Conservation (phyloP, 2,329 filamentous ascomycete genomes). For the Elsinoe arachidis region DNA sequence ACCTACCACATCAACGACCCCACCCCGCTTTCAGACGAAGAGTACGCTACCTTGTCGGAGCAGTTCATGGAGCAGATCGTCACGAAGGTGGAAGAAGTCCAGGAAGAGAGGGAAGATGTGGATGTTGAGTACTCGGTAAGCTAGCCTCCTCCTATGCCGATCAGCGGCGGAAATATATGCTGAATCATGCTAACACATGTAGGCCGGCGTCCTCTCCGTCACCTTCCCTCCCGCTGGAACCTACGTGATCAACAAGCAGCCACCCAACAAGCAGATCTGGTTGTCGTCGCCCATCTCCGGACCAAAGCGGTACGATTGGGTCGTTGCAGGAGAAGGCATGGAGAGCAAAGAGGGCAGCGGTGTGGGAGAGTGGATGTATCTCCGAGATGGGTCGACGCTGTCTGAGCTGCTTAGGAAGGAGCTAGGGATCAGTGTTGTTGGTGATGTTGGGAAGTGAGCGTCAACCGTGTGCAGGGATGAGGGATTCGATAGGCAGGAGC, state of each 20-base stretch:
- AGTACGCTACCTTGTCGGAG: slow-evolving; percentile 74
- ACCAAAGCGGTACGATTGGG: slow-evolving; percentile 91
- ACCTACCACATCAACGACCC: slow-evolving; percentile 40
- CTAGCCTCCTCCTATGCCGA: slow-evolving; percentile 17
- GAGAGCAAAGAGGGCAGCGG: slow-evolving; percentile 70
- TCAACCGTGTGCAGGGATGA: neutral
- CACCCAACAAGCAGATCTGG: slow-evolving; percentile 96
- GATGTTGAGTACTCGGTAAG: slow-evolving; percentile 85
- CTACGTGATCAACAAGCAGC: slow-evolving; percentile 97
- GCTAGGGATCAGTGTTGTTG: slow-evolving; percentile 55
- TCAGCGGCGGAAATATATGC: neutral
- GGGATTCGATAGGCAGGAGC: too few species aligned
- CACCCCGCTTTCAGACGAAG: slow-evolving; percentile 56
- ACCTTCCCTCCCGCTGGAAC: slow-evolving; percentile 60
- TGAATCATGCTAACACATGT: slow-evolving; percentile 9
- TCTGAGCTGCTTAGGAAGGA: slow-evolving; percentile 66
- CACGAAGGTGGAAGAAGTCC: slow-evolving; percentile 58
- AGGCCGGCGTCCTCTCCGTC: slow-evolving; percentile 83
- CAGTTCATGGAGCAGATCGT: slow-evolving; percentile 58
- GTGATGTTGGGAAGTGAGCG: slow-evolving; percentile 17
- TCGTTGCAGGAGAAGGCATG: slow-evolving; percentile 63
- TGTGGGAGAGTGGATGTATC: slow-evolving; percentile 74
- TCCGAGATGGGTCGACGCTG: slow-evolving; percentile 71
- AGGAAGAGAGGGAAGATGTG: slow-evolving; percentile 64
- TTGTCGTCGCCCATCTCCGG: slow-evolving; percentile 83